Conservation (phyloP, 176 grass and related monocot species). For the Aechmea fasciata region DNA sequence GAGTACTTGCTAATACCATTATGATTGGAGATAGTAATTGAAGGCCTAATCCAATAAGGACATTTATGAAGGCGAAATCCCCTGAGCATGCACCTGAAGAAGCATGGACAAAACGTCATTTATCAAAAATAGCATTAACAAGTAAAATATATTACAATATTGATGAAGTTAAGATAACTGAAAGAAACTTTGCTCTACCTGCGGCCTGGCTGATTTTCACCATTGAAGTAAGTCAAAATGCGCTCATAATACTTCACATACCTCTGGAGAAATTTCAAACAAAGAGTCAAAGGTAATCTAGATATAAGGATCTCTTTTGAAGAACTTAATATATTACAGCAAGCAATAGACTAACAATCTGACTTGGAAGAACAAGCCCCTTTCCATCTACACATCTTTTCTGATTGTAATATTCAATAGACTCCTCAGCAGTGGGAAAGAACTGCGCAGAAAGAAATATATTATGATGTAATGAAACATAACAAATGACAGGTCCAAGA, state of each 20-base stretch:
- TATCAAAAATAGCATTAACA: slow-evolving; percentile 12
- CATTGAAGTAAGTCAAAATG: slow-evolving; percentile 81
- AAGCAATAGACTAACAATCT: slow-evolving; percentile 80
- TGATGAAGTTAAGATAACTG: slow-evolving; percentile 8
- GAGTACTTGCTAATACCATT: slow-evolving; percentile 24
- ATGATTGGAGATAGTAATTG: slow-evolving; percentile 83
- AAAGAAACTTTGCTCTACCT: slow-evolving; percentile 32
- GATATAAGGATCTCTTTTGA: background rate
- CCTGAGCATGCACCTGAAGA: slow-evolving; percentile 93
- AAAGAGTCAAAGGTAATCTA: slow-evolving; percentile 23
- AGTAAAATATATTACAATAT: slow-evolving; percentile 20
- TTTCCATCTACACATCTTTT: slow-evolving; percentile 98
- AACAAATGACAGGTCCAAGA: background rate
- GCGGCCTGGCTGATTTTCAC: slow-evolving; percentile 83
- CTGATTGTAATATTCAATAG: slow-evolving; percentile 98
- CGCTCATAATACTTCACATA: slow-evolving; percentile 98
- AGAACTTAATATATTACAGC: slow-evolving; percentile 1
- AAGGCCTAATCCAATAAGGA: slow-evolving; percentile 94
- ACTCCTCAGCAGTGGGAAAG: slow-evolving; percentile 96
- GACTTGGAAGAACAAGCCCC: slow-evolving; percentile 97
- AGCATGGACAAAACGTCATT: slow-evolving; percentile 18
- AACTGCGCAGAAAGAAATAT: slow-evolving; percentile 36
- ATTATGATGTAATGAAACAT: background rate
- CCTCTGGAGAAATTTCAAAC: slow-evolving; percentile 50
- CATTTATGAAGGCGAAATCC: slow-evolving; percentile 98